Percentiles rank a stretch among this genome's conserved stretches.
These are phyloP conservation scores for Chrysanthemum makinoi DNA, from an alignment of 129 eudicot species.

Conservation along the genomic window DNA sequence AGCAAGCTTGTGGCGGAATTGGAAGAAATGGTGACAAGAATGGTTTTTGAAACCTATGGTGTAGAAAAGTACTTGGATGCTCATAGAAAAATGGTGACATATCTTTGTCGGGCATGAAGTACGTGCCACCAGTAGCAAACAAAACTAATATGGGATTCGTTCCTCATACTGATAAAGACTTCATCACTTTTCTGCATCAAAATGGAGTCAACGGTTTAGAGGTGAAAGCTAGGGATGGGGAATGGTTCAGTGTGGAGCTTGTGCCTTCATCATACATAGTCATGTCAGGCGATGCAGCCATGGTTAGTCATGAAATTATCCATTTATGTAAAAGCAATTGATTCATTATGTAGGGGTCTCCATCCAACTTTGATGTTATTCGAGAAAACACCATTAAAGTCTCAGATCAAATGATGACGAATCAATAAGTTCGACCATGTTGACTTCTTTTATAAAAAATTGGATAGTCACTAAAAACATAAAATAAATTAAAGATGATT, in stretches of 20 bases:
- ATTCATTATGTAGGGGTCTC: neutral
- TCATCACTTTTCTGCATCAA: constrained; percentile 69
- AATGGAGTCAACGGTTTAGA: constrained; percentile 66
- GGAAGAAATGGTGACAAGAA: constrained; percentile 56
- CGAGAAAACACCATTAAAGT: neutral
- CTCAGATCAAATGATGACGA: neutral
- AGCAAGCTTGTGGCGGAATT: constrained; percentile 45
- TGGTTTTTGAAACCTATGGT: constrained; percentile 67
- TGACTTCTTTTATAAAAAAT: neutral
- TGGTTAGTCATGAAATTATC: constrained; percentile 33
- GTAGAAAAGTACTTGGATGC: constrained; percentile 46
- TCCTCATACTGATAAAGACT: constrained; percentile 71
- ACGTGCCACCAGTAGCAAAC: constrained; percentile 37
- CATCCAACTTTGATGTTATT: neutral
- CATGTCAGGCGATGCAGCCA: constrained; percentile 75
- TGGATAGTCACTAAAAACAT: neutral
- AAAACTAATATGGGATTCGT: constrained; percentile 62
- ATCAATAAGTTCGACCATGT: neutral
- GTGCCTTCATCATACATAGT: constrained; percentile 62
- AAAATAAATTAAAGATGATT: neutral
- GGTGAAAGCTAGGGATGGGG: constrained; percentile 63
- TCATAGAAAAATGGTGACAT: constrained; percentile 41
- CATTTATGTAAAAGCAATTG: neutral
- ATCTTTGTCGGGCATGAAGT: constrained; percentile 65
- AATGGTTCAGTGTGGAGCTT: constrained; percentile 65